Conservation (phyloP, 345 rosid species). For the Eucalyptus fibrosa region DNA sequence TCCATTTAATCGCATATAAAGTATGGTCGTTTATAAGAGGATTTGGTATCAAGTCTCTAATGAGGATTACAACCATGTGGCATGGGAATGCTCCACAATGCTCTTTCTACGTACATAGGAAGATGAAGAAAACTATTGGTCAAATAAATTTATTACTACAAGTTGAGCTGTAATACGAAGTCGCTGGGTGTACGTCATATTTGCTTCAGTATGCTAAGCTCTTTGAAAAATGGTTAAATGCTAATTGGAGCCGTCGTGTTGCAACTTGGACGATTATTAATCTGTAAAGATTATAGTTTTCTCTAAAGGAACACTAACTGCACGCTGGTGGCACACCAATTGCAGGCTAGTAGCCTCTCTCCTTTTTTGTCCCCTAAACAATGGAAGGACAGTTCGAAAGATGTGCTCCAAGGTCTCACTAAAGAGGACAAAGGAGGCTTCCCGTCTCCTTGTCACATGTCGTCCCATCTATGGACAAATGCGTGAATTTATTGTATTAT, state of each 20-base stretch:
- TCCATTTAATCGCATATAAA: not conserved
- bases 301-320: not conserved
- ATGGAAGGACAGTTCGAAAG: no score
- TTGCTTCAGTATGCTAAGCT: not conserved
- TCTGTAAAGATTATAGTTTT: not conserved
- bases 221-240: not conserved
- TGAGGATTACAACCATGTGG: not conserved
- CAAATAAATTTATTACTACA: not conserved
- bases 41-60: not conserved
- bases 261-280: not conserved
- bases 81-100: not conserved
- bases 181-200: fast-evolving
- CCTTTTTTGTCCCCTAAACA: no score
- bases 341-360: no score
- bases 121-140: not conserved
- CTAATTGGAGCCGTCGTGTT: not conserved
- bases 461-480: no score
- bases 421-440: no score
- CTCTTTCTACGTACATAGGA: not conserved
- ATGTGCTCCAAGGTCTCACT: no score
- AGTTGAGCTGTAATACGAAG: not conserved
- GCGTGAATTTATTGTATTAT: no score
- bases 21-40: not conserved
- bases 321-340: no score
- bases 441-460: no score